These are phyloP conservation scores for Mycosphaerelloides madeirae DNA, from an alignment of 2,329 filamentous ascomycete species.

Conservation along the genomic window DNA sequence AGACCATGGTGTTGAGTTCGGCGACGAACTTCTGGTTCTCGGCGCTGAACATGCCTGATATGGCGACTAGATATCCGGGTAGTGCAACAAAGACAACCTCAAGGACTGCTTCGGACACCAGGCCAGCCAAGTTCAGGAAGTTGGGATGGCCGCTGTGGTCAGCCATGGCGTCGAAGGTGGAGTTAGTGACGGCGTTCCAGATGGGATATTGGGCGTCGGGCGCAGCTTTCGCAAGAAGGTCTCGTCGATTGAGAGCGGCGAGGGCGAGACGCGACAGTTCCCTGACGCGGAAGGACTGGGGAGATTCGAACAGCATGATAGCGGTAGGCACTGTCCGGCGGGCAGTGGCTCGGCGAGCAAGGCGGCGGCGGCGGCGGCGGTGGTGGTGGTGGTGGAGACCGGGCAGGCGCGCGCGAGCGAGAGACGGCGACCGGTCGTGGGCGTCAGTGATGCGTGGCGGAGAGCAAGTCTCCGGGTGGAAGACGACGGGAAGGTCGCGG, in stretches of 20 bases:
- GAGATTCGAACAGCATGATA: slow-evolving; percentile 37
- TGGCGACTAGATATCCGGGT: slow-evolving; percentile 87
- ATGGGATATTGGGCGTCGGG: slow-evolving; percentile 25
- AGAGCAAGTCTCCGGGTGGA: too few species aligned
- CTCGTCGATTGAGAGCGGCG: slow-evolving; percentile 36
- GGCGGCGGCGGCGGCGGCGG: slow-evolving; percentile 30
- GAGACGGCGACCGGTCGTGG: too few species aligned
- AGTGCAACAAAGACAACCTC: slow-evolving; percentile 93
- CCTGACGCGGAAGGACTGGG: slow-evolving; percentile 42
- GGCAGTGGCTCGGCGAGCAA: slow-evolving; percentile 4
- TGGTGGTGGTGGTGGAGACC: neutral
- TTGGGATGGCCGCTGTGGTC: slow-evolving; percentile 49
- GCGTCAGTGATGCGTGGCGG: too few species aligned
- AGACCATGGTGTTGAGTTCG: slow-evolving; percentile 92
- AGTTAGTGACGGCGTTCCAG: slow-evolving; percentile 30
- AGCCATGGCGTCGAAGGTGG: slow-evolving; percentile 22
- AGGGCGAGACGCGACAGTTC: slow-evolving; percentile 30
- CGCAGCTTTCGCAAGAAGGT: slow-evolving; percentile 14
- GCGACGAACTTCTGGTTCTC: slow-evolving; percentile 95
- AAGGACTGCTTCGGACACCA: slow-evolving; percentile 91
- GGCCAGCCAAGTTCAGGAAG: slow-evolving; percentile 64
- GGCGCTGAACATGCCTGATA: slow-evolving; percentile 87
- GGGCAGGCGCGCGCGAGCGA: neutral
- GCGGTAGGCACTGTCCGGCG: neutral
- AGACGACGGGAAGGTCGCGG: too few species aligned